These are phyloP conservation scores for Moesziomyces globuligerus DNA, from an alignment of 1,284 basidiomycete genomes.

Conservation along the genomic window DNA sequence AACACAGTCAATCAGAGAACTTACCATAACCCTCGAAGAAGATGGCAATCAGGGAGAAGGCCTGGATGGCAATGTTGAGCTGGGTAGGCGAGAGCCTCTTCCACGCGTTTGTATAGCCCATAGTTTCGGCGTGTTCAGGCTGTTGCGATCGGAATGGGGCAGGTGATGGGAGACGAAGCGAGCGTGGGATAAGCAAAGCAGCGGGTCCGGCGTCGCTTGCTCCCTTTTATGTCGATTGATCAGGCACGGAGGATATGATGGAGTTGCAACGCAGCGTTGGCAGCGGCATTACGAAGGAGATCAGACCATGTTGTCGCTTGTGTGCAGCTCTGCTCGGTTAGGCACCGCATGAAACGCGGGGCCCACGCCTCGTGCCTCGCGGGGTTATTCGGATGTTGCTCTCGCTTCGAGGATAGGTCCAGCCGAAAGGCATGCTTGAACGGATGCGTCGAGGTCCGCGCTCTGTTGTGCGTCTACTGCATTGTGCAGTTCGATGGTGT, in stretches of 20 bases:
- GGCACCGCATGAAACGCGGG: neutral
- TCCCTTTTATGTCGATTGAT: neutral
- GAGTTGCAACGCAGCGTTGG: neutral
- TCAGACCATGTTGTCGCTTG: neutral
- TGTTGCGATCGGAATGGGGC: neutral
- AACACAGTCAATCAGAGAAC: neutral
- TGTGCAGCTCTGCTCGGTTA: neutral
- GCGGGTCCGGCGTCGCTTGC: neutral
- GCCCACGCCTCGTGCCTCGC: neutral
- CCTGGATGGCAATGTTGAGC: neutral
- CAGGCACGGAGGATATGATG: neutral
- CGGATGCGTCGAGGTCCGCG: neutral
- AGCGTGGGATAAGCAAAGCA: neutral
- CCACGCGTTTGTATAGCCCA: slow-evolving; percentile 1
- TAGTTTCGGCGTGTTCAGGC: neutral
- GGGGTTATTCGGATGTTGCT: neutral
- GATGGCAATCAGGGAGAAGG: neutral
- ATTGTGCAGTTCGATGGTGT: neutral
- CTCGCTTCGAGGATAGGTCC: neutral
- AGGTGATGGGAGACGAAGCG: neutral
- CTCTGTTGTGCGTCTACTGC: neutral
- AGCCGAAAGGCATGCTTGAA: neutral
- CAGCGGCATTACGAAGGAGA: neutral
- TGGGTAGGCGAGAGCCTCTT: neutral
- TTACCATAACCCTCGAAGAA: neutral